phyloP scores from a whole-genome alignment of 2,329 filamentous ascomycete genomes.

The Botrytis galanthina region DNA sequence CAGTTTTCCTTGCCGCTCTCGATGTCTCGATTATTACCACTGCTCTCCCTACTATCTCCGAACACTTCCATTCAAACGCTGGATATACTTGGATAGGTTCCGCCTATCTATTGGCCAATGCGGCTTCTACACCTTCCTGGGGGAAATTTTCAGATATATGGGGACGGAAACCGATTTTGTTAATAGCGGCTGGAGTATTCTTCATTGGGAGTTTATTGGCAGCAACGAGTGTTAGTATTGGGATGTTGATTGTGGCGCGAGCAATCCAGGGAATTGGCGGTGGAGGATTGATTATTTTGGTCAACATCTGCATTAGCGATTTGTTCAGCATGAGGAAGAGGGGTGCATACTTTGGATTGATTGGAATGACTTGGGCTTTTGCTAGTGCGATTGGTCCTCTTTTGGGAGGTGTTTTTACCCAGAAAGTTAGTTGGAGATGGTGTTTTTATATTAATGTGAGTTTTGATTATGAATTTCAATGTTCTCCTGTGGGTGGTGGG shows the following conservation, averaged over 20 bases:
- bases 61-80: constrained; percentile 48
- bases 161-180: constrained; percentile 54
- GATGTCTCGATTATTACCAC: constrained; percentile 57
- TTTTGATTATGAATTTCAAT: background rate
- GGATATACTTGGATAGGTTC: constrained; percentile 74
- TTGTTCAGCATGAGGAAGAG: constrained; percentile 49
- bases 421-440: constrained; percentile 59
- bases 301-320: constrained; percentile 54
- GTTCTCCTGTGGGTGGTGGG: background rate
- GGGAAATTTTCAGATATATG: constrained; percentile 60
- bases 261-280: constrained; percentile 46
- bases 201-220: constrained; percentile 52
- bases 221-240: constrained; percentile 46
- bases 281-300: constrained; percentile 51
- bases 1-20: constrained; percentile 39
- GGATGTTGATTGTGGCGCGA: constrained; percentile 46
- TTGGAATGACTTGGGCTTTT: constrained; percentile 61
- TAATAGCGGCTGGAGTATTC: constrained; percentile 50
- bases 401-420: constrained; percentile 64
- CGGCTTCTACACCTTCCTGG: constrained; percentile 64
- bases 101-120: constrained; percentile 68
- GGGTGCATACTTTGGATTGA: constrained; percentile 58
- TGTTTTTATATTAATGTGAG: constrained; percentile 44
- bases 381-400: constrained; percentile 65
- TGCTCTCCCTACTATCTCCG: constrained; percentile 57